Base-by-base conservation (phyloP, 257 asterid genomes). In the Fraxinus quadrangulata region DNA sequence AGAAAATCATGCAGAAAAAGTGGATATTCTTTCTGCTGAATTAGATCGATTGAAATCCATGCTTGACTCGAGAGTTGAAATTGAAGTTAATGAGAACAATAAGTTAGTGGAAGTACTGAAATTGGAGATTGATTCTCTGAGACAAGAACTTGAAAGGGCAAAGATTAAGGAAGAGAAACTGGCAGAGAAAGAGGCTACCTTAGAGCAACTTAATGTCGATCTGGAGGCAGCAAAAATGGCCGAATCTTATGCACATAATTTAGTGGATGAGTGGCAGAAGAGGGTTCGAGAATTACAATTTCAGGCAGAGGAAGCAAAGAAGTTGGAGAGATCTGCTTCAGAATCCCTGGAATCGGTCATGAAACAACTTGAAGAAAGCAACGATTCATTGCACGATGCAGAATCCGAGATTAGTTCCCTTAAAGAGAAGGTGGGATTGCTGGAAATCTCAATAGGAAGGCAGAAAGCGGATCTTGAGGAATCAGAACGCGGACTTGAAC, bases 171-270 rank as follows among this genome's bases (percentile, higher is more conserved):
- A 89, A 90, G 87, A 82, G 77, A 88, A 75, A 72, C 81, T 92
- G 83, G 85, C 82, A 42, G 97, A 91, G 49, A 90, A 88, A 81
- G 98, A 93, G 82, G 91, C 85, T 45, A 36, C 84, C 75, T 69
- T 93, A 2, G 97, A 90, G 85, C 91, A 95, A 84, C 96, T 93
- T 77, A 93, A 86, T 79, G 96, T 89, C 14, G 94, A 95, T 75
- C 84, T 95, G 63, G 98, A 93, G 89, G 98, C 97, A 67, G 96
- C 98, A 9, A 89, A 86, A 78, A 81, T 91, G 91, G 94, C 97
- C 3, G 97, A 91, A 77, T 92, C 96, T 59, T 87, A 86, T 70
- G 90, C 97, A 0, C 92, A 79, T 40, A 85, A 83, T 83, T 81
- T 95, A 73, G 88, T 88, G 84, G 90, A 92, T 68, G 98, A 95